A percentile compares a stretch with the other conserved stretches of the same genome.
Evolutionary conservation across 371 early-diverging fungal genomes (phyloP).

Genomic region (Rhizopus delemar): DNA sequence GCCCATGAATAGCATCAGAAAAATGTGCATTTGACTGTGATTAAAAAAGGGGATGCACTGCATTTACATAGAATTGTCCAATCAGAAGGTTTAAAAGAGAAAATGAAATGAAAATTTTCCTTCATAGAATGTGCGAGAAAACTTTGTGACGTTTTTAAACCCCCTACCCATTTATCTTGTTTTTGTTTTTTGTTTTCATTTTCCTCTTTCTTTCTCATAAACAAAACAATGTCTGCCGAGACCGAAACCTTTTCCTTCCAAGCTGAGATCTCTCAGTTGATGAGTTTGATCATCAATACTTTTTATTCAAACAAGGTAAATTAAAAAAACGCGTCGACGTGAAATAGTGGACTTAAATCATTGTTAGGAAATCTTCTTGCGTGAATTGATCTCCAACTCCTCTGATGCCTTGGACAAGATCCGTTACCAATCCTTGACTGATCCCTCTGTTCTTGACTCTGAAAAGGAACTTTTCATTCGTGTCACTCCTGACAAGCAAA

Average conservation of each 20-base stretch:
- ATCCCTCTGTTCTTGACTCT: constrained; percentile 54
- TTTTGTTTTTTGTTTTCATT: not conserved
- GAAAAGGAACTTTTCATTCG: constrained; percentile 65
- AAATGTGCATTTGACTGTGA: too few species aligned
- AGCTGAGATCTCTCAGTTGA: constrained; percentile 92
- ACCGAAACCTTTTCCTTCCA: constrained; percentile 86
- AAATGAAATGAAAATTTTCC: not conserved
- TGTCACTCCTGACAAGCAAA: constrained; percentile 62
- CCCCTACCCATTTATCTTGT: constrained; percentile 8
- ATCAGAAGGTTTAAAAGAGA: too few species aligned
- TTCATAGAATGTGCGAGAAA: constrained; percentile 29
- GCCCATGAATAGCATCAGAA: too few species aligned
- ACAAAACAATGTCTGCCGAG: constrained; percentile 36
- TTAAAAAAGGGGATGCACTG: too few species aligned
- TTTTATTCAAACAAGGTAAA: constrained; percentile 56
- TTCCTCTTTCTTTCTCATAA: constrained; percentile 1
- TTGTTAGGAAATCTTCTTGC: constrained; percentile 74
- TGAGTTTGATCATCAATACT: constrained; percentile 82
- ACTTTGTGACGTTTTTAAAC: constrained; percentile 21
- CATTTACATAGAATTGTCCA: too few species aligned
- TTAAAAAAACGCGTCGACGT: not conserved
- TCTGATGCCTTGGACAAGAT: constrained; percentile 89
- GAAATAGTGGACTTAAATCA: not conserved
- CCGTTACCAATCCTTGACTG: constrained; percentile 62
- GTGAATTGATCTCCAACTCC: constrained; percentile 87